Base-by-base conservation (phyloP, 2,329 filamentous ascomycete species). In the Arthrobotrys sinensis region DNA sequence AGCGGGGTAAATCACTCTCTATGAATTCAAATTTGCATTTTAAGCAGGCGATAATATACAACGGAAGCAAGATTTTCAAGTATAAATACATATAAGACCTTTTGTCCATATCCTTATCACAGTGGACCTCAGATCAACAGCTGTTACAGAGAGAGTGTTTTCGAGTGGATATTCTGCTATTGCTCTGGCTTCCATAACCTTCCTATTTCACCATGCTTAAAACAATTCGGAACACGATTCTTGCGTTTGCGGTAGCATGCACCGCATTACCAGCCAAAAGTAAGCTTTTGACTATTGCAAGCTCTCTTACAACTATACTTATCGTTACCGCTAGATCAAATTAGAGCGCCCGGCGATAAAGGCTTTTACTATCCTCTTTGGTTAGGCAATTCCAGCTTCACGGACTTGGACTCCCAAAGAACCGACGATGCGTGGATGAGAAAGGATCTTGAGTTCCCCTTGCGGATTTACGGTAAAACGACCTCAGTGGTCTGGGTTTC, bases 321-420 rank as follows among this genome's bases (percentile, higher is more conserved):
- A 52, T 28, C 21, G 1, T 52, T 52, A 4, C 19, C 48, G 3
- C 28, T 57, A 64, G 60, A 64, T 34, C 40, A 64, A 10, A 5
- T 32, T n/a, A 45, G 65, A 38, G 65, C 65, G 5, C 65, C 65
- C 4, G 52, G 65, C 8, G 65, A 69, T 28, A 46, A 48, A 60
- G 65, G 65, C 7, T 69, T 48, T 14, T 69, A 69, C 50, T 69
- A 69, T 14, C 52, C 65, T 14, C 16, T 69, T 10, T 69, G 65
- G 65, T 1, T 60, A 46, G 28, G 52, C 7, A 69, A 69, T n/a
- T 14, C 65, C 10, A 69, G 28, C 16, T 69, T 69, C 19, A 48
- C 50, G 19, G 50, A 46, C 10, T 12, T 46, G 11, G 65, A 69
- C n/a, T 45, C 65, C 12, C 38, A 16, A 2, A 19, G 2, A 57